Percentiles rank a stretch among this genome's conserved stretches.
phyloP scores from a whole-genome alignment of 1,284 basidiomycete species.

The Boletus smithii region DNA sequence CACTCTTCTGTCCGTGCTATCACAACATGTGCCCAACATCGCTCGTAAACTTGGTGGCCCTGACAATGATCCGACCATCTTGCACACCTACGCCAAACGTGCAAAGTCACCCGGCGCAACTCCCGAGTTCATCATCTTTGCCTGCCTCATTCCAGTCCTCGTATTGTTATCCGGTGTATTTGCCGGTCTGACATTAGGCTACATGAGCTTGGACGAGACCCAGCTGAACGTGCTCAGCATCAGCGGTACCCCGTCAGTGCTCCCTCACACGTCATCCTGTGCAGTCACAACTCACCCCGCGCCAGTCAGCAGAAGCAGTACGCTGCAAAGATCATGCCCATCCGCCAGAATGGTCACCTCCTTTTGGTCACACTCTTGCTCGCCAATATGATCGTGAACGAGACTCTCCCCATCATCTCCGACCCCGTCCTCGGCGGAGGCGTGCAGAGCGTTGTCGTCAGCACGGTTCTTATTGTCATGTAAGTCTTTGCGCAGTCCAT shows the following conservation, averaged over 20 bases:
- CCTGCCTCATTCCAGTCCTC: conserved; percentile 47
- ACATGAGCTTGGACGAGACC: conserved; percentile 92
- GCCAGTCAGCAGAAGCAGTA: conserved; percentile 71
- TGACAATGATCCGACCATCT: conserved; percentile 7
- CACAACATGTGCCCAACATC: conserved; percentile 31
- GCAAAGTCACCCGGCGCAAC: conserved; percentile 10
- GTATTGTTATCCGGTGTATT: conserved; percentile 56
- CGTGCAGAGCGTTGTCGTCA: conserved; percentile 75
- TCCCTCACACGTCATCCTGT: neutral
- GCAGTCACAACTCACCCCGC: neutral
- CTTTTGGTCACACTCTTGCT: conserved; percentile 80
- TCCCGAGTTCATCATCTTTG: conserved; percentile 30
- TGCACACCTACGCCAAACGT: conserved; percentile 27
- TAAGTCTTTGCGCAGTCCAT: conserved; percentile 39
- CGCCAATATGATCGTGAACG: conserved; percentile 89
- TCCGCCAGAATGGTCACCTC: conserved; percentile 82
- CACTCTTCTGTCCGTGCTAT: conserved; percentile 23
- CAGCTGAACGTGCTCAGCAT: conserved; percentile 85
- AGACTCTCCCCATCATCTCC: conserved; percentile 87
- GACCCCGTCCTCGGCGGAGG: conserved; percentile 87
- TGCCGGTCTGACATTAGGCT: conserved; percentile 80
- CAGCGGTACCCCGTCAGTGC: conserved; percentile 72
- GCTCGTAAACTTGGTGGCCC: conserved; percentile 18
- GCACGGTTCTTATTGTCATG: conserved; percentile 85
- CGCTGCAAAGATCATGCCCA: conserved; percentile 82